Evolutionary conservation across 306 rosid species (phyloP).

Genomic region (Fragaria vesca): DNA sequence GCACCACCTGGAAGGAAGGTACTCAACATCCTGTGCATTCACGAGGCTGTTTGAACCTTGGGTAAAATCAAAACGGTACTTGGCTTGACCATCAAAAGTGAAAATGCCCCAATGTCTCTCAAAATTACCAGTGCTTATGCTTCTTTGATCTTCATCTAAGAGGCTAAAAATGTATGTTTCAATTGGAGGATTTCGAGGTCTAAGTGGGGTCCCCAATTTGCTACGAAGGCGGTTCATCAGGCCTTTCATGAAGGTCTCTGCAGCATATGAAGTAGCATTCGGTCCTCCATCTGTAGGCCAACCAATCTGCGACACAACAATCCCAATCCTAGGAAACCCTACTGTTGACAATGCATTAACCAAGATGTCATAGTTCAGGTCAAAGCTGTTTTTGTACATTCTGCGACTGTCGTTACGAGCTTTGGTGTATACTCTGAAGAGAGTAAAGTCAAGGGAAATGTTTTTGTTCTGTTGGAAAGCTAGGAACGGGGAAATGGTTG

Average conservation of each 20-base stretch:
- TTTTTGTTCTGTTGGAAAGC: conserved; percentile 60
- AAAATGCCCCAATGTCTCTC: conserved; percentile 96
- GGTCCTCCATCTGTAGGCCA: conserved; percentile 96
- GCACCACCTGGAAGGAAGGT: conserved; percentile 83
- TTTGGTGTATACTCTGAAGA: conserved; percentile 65
- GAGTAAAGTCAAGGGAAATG: conserved; percentile 65
- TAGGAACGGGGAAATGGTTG: conserved; percentile 66
- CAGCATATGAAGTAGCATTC: conserved; percentile 57
- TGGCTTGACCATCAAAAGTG: conserved; percentile 96
- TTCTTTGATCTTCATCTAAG: conserved; percentile 85
- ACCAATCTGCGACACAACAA: conserved; percentile 81
- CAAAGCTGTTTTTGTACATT: conserved; percentile 79
- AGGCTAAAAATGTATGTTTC: conserved; percentile 72
- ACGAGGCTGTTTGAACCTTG: conserved; percentile 54
- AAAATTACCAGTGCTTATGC: conserved; percentile 57
- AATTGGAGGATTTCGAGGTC: conserved; percentile 54
- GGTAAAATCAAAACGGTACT: conserved; percentile 64
- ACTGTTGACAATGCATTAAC: conserved; percentile 50
- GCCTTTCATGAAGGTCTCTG: conserved; percentile 79
- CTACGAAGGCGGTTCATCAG: conserved; percentile 58
- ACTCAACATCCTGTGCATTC: conserved; percentile 76
- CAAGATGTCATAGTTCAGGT: conserved; percentile 65
- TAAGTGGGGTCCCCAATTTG: conserved; percentile 68
- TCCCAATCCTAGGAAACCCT: conserved; percentile 62
- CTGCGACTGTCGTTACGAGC: conserved; percentile 55